Percentiles rank a stretch among this genome's conserved stretches.
These are phyloP conservation scores for Pseudocercospora fijiensis DNA, from an alignment of 2,329 filamentous ascomycete genomes.

Conservation along the genomic window DNA sequence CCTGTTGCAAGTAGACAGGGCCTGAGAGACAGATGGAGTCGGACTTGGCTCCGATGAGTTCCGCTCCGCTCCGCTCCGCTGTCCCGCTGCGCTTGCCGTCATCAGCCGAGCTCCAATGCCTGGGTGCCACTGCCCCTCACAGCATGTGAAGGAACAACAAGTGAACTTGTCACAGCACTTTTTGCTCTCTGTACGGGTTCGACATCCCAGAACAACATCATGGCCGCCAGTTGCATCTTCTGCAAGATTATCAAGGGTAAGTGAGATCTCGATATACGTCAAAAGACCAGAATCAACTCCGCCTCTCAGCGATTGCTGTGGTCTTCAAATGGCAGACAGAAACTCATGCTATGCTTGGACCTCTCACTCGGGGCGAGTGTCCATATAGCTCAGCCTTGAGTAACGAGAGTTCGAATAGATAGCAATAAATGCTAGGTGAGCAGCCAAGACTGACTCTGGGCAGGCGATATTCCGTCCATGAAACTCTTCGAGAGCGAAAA, in stretches of 20 bases:
- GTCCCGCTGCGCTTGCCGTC: constrained; percentile 1
- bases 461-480: constrained; percentile 92
- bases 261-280: not conserved
- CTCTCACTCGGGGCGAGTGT: not conserved
- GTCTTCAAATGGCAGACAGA: not conserved
- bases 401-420: no score
- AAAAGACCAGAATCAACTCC: not conserved
- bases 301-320: not conserved
- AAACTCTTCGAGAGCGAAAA: constrained; percentile 96
- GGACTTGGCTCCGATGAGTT: constrained; percentile 12
- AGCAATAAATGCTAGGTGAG: no score
- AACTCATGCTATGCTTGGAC: not conserved
- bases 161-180: not conserved
- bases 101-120: not conserved
- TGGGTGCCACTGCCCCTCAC: not conserved
- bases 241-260: constrained; percentile 96
- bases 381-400: no score
- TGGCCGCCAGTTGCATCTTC: constrained; percentile 76
- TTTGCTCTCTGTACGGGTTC: not conserved
- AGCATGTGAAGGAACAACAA: constrained; percentile 10
- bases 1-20: no score
- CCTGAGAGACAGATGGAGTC: constrained; percentile 2
- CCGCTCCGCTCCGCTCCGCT: not conserved
- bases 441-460: constrained; percentile 2
- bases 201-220: not conserved